phyloP scores from a whole-genome alignment of 108 stramenopile species.

The Aurantiochytrium sp. region DNA sequence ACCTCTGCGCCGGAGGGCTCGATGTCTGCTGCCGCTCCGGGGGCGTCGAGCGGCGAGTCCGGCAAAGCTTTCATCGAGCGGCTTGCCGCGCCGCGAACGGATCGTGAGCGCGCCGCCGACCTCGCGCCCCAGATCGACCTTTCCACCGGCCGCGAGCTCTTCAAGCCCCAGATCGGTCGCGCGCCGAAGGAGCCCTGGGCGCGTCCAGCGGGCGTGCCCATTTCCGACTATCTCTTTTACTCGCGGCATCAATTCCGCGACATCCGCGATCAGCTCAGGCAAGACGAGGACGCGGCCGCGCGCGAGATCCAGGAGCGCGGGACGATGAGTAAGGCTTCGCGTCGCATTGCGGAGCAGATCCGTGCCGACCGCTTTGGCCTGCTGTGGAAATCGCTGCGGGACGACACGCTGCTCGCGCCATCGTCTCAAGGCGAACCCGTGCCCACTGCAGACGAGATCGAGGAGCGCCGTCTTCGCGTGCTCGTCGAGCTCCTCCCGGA shows the following conservation, averaged over 20 bases:
- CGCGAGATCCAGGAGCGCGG: neutral
- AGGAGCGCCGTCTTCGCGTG: neutral
- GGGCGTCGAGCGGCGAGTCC: neutral
- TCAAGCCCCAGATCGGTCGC: neutral
- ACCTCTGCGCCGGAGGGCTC: too few species aligned
- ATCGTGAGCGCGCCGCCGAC: neutral
- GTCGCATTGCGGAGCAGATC: neutral
- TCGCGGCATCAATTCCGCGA: neutral
- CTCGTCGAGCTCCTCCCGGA: slow-evolving; percentile 24
- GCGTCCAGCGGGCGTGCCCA: neutral
- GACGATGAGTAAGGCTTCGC: neutral
- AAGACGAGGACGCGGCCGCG: neutral
- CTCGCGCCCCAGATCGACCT: neutral
- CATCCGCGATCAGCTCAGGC: neutral
- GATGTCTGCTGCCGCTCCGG: too few species aligned
- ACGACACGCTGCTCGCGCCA: neutral
- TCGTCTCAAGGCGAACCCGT: neutral
- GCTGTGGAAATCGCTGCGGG: neutral
- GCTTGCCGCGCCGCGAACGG: neutral
- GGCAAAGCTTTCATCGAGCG: neutral
- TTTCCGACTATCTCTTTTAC: slow-evolving; percentile 6
- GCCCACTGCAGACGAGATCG: neutral
- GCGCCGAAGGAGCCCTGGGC: neutral
- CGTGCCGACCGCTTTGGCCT: neutral
- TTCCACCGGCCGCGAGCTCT: neutral